phyloP scores from a whole-genome alignment of 106 monocot genomes.

The Chionographis japonica region DNA sequence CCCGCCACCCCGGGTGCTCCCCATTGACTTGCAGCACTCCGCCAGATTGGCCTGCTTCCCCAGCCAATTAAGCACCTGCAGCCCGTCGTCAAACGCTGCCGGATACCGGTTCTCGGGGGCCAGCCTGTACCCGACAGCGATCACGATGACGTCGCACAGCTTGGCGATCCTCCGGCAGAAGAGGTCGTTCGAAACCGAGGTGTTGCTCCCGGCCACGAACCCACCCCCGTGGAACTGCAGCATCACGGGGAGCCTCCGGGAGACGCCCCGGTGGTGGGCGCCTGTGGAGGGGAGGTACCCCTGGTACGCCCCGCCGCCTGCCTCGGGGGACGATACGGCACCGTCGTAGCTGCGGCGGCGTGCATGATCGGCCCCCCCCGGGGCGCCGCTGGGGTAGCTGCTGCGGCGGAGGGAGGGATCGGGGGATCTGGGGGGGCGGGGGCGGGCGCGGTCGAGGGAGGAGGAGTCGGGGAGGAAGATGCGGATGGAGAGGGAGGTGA shows the following conservation, averaged over 20 bases:
- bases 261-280: not conserved
- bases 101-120: slow-evolving; percentile 94
- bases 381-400: not conserved
- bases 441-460: not conserved
- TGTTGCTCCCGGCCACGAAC: slow-evolving; percentile 65
- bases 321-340: not conserved
- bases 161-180: slow-evolving; percentile 83
- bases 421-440: not conserved
- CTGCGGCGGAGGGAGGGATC: not conserved
- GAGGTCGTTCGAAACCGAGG: slow-evolving; percentile 66
- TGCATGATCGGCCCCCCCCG: not conserved
- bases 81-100: slow-evolving; percentile 84
- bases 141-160: slow-evolving; percentile 68
- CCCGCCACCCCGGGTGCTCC: slow-evolving; percentile 16
- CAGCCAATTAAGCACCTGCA: slow-evolving; percentile 73
- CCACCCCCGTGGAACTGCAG: slow-evolving; percentile 91
- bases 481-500: slow-evolving; percentile 82
- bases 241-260: slow-evolving; percentile 59
- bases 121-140: slow-evolving; percentile 81
- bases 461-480: slow-evolving; percentile 83
- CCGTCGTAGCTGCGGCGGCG: slow-evolving; percentile 30
- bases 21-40: slow-evolving; percentile 56
- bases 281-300: slow-evolving; percentile 58
- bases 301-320: slow-evolving; percentile 25
- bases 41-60: slow-evolving; percentile 90